Base-by-base conservation (phyloP, 176 grass and related monocot genomes). In the Microstegium vimineum region DNA sequence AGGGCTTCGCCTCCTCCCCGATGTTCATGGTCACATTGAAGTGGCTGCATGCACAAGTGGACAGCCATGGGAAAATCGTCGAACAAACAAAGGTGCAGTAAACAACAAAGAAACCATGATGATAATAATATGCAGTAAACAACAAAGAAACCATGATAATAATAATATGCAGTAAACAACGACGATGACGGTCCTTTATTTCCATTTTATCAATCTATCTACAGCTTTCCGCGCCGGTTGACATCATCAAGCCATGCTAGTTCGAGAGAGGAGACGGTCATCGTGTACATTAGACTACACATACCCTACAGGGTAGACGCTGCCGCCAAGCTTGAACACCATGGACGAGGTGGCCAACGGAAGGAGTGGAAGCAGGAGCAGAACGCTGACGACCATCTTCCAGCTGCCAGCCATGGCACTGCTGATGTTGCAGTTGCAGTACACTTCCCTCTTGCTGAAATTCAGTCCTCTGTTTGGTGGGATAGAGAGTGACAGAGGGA, bases 21-120 rank as follows among this genome's bases (percentile, higher is more conserved):
- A 97, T 94, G 26, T 31, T 26, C 83, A 97, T 89, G 31, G 38
- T 61, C 2, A 87, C 77, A 30, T 80, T 85, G 52, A 88, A 90
- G 23, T 87, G 30, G 36, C 91, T 94, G 69, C 72, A 45, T 8
- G 51, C 18, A 54, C 49, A 52, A 52, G 49, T 52, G 49, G 49
- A 22, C 46, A 6, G 5, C 49, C 49, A 52, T 52, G 49, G 5
- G 3, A 22, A 52, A 22, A 22, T 22, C 15, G 15, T 49, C 42
- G 17, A 49, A 2, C 42, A 45, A 43, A n/a, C n/a, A n/a, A n/a
- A n/a, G n/a, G n/a, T n/a, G n/a, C n/a, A n/a, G n/a, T n/a, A n/a
- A n/a, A n/a, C n/a, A n/a, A n/a, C n/a, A n/a, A n/a, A n/a, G n/a
- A n/a, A n/a, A n/a, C n/a, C n/a, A n/a, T n/a, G n/a, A n/a, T n/a